Base-by-base conservation (phyloP, 805 yeast species). In the Metschnikowia hibisci region DNA sequence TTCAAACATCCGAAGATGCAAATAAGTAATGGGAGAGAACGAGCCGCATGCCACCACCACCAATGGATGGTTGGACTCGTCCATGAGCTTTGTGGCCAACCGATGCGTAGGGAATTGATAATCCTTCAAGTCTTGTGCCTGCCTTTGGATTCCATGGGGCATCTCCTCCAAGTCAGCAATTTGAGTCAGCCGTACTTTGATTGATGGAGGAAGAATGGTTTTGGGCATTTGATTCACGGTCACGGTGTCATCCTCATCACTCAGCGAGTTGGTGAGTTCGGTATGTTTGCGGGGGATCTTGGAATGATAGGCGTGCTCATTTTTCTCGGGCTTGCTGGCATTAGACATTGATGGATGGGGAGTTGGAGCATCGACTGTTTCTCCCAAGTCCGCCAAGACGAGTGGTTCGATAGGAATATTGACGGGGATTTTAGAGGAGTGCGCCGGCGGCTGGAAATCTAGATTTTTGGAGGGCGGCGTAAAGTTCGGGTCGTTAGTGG, bases 31-130 rank as follows among this genome's bases (percentile, higher is more conserved):
- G 27, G 99, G 99, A 2, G 96, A 86, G 59, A 91, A 93, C 2
- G 96, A 88, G 7, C 99, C 99, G 66, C 99, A 93, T 1, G 98
- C 97, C 22, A 93, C 98, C 41, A 93, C 78, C 10, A 93, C 97
- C 51, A 93, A 72, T 1, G 99, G 99, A 52, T 81, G 75, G 65
- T 91, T 91, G 48, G 82, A 71, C 43, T 84, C 80, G 56, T 88
- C 93, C 44, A 77, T 66, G 56, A 90, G 64, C 42, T 75, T 74
- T 18, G 81, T 78, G 25, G 87, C 83, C 41, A 91, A 71, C 46
- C 98, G 71, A 66, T 93, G 98, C 1, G 84, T 78, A 2, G 99
- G 99, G 63, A 93, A 93, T 44, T 71, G 63, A 65, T 93, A 93
- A 37, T 78, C 76, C 11, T 75, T 77, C 20, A 90, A 64, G 10